These are phyloP conservation scores for Xylaria acuta DNA, from an alignment of 495 filamentous ascomycete species.

Conservation along the genomic window DNA sequence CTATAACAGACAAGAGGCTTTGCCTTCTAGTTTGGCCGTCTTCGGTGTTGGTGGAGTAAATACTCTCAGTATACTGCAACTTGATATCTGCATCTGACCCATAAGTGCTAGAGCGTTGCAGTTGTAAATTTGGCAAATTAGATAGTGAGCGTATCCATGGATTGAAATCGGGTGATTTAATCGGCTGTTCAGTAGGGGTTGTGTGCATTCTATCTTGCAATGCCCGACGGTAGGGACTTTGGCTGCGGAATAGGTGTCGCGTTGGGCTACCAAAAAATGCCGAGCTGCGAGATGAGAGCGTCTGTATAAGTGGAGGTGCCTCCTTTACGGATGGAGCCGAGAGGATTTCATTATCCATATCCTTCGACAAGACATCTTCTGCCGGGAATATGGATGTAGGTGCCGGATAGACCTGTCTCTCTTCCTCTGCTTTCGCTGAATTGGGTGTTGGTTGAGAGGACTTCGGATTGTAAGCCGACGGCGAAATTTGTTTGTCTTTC, in stretches of 20 bases:
- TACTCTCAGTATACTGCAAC: constrained; percentile 47
- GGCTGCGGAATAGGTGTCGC: constrained; percentile 56
- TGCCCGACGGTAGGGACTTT: constrained; percentile 63
- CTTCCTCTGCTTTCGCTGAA: not conserved
- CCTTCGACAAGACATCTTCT: not conserved
- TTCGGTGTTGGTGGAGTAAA: constrained; percentile 48
- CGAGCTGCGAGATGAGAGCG: constrained; percentile 38
- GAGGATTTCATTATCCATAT: not conserved
- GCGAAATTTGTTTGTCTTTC: not conserved
- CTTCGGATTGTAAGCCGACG: not conserved
- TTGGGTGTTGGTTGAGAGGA: not conserved
- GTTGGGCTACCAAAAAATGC: constrained; percentile 53
- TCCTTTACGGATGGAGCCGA: constrained; percentile 12
- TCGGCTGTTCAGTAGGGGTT: constrained; percentile 34
- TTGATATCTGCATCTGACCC: constrained; percentile 43
- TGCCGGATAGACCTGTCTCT: constrained; percentile 1
- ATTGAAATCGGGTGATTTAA: constrained; percentile 49
- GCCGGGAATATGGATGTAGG: constrained; percentile 15
- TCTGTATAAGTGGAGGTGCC: constrained; percentile 23
- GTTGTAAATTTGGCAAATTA: constrained; percentile 36
- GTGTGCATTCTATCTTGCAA: constrained; percentile 51
- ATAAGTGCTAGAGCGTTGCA: constrained; percentile 37
- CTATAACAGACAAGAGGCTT: constrained; percentile 13
- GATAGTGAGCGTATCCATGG: constrained; percentile 55
- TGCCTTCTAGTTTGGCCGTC: constrained; percentile 16